phyloP scores from a whole-genome alignment of 192 early-diverging fungal species.

The Coemansia sp. region DNA sequence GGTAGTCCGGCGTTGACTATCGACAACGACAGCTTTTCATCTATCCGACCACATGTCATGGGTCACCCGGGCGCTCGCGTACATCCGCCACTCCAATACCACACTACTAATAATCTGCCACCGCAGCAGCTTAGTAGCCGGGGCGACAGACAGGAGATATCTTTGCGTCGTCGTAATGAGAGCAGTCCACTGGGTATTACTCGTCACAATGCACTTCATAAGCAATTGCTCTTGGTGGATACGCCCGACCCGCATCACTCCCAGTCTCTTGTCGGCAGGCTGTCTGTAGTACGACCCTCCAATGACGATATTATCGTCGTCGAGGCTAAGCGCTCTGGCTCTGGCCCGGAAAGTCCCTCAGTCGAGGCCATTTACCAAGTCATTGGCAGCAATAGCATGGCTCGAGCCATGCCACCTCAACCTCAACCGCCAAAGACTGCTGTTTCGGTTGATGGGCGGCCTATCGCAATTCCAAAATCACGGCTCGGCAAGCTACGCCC shows the following conservation, averaged over 20 bases:
- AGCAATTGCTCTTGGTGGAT: slow-evolving; percentile 36
- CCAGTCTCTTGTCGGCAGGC: slow-evolving; percentile 23
- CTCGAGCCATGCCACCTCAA: background rate
- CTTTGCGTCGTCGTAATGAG: background rate
- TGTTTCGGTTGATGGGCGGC: slow-evolving; percentile 7
- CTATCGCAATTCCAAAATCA: slow-evolving; percentile 41
- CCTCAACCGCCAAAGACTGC: background rate
- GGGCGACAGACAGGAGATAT: background rate
- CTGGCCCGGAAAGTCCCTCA: slow-evolving; percentile 8
- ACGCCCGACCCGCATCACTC: slow-evolving; percentile 17
- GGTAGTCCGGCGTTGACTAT: slow-evolving; percentile 31
- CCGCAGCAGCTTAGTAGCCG: background rate
- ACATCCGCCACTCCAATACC: slow-evolving; percentile 5
- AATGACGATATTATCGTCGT: slow-evolving; percentile 32
- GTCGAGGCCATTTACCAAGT: slow-evolving; percentile 42
- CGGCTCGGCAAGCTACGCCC: slow-evolving; percentile 44
- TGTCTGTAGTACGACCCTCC: slow-evolving; percentile 31
- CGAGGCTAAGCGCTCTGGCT: background rate
- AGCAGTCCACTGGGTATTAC: slow-evolving; percentile 26
- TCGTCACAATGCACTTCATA: slow-evolving; percentile 21
- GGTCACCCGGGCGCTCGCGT: slow-evolving; percentile 33
- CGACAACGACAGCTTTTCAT: slow-evolving; percentile 42
- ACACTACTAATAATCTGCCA: background rate
- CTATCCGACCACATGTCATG: slow-evolving; percentile 39
- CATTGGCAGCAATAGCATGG: slow-evolving; percentile 12